Conservation (phyloP, 2,329 filamentous ascomycete species). For the Calonectria ilicicola region DNA sequence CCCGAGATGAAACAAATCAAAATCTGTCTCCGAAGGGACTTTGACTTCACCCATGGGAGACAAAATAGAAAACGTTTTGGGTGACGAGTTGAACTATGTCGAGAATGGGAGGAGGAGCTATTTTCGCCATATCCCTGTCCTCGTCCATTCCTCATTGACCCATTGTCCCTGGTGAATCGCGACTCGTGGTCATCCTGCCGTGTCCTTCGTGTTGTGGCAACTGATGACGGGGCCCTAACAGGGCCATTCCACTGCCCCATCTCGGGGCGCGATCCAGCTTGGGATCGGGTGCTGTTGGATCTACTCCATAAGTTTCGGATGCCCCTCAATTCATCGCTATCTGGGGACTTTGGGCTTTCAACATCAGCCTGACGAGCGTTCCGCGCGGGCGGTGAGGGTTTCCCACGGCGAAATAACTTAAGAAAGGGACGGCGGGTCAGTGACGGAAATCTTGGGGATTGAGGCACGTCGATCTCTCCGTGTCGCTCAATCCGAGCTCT, state of each 20-base stretch:
- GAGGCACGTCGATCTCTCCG: slow-evolving; percentile 24
- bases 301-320: not conserved
- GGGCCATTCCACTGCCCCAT: not conserved
- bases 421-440: slow-evolving; percentile 28
- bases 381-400: slow-evolving; percentile 27
- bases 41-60: slow-evolving; percentile 67
- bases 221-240: not conserved
- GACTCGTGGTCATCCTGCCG: not conserved
- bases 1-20: slow-evolving; percentile 75
- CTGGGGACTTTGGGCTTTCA: slow-evolving; percentile 62
- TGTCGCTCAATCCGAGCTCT: slow-evolving; percentile 45
- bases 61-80: slow-evolving; percentile 64
- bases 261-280: slow-evolving; percentile 24
- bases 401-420: slow-evolving; percentile 32
- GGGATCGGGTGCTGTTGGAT: slow-evolving; percentile 35
- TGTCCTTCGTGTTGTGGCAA: not conserved
- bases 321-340: not conserved
- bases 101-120: not conserved
- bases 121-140: not conserved
- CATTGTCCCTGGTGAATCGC: not conserved
- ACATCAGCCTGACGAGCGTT: slow-evolving; percentile 39
- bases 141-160: not conserved
- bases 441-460: slow-evolving; percentile 11
- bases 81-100: slow-evolving; percentile 26
- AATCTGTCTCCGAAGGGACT: slow-evolving; percentile 65